Evolutionary conservation across 768 basidiomycete species (phyloP).

Genomic region (Amanita phalloides): DNA sequence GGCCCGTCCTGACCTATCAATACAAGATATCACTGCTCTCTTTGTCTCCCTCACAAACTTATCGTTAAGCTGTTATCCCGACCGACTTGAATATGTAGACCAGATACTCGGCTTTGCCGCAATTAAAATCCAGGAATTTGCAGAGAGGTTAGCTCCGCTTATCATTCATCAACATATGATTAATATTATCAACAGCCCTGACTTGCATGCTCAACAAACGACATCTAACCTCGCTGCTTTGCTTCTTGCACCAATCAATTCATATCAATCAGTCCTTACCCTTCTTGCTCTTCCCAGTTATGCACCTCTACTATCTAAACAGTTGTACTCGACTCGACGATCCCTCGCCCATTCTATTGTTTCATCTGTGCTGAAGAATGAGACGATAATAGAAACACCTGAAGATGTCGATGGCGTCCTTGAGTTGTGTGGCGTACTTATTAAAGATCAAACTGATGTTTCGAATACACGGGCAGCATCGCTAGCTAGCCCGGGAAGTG

Average conservation of each 20-base stretch:
- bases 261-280: slow-evolving; percentile 92
- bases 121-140: slow-evolving; percentile 75
- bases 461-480: slow-evolving; percentile 7
- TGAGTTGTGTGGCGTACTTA: slow-evolving; percentile 85
- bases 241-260: slow-evolving; percentile 89
- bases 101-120: slow-evolving; percentile 88
- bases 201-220: slow-evolving; percentile 81
- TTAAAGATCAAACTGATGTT: slow-evolving; percentile 68
- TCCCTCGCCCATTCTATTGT: slow-evolving; percentile 93
- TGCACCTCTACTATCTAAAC: slow-evolving; percentile 67
- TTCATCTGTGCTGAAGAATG: slow-evolving; percentile 91
- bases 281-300: slow-evolving; percentile 94
- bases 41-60: slow-evolving; percentile 93
- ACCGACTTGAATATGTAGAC: slow-evolving; percentile 93
- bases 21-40: slow-evolving; percentile 95
- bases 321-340: slow-evolving; percentile 84
- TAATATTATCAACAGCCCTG: slow-evolving; percentile 42
- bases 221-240: slow-evolving; percentile 84
- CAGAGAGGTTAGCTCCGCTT: slow-evolving; percentile 49
- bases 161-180: background rate
- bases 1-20: slow-evolving; percentile 95
- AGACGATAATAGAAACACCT: slow-evolving; percentile 86
- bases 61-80: slow-evolving; percentile 94
- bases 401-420: slow-evolving; percentile 94
- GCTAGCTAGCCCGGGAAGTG: background rate